Evolutionary conservation across 371 early-diverging fungal genomes (phyloP).

Genomic region (Mucor ambiguus): DNA sequence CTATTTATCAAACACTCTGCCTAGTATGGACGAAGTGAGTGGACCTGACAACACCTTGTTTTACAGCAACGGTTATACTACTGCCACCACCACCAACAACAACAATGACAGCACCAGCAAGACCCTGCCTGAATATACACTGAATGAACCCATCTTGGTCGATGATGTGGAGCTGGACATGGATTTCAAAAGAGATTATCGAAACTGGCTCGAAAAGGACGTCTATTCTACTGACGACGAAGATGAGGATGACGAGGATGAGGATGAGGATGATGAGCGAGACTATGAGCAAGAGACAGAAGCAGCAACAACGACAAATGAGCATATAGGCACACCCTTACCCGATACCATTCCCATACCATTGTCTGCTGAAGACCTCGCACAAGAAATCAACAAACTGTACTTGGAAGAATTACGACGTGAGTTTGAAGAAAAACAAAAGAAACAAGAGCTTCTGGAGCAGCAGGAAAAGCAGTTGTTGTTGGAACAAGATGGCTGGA

Average conservation of each 20-base stretch:
- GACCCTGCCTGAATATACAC: conserved; percentile 20
- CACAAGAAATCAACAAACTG: conserved; percentile 31
- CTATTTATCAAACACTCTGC: conserved; percentile 54
- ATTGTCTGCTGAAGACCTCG: conserved; percentile 19
- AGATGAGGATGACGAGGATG: conserved; percentile 18
- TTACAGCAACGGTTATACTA: conserved; percentile 1
- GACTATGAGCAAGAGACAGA: background rate
- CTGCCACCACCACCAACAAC: background rate
- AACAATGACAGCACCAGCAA: conserved; percentile 10
- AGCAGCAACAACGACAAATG: background rate
- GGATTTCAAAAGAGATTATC: conserved; percentile 60
- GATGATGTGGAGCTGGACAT: conserved; percentile 46
- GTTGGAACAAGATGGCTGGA: conserved; percentile 33
- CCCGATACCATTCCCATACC: conserved; percentile 17
- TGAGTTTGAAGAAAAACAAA: conserved; percentile 27
- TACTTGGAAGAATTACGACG: conserved; percentile 31
- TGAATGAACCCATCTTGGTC: conserved; percentile 21
- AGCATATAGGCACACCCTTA: conserved; percentile 19
- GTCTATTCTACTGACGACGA: conserved; percentile 37
- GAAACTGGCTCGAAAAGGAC: conserved; percentile 69
- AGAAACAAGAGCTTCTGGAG: background rate
- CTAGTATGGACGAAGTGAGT: conserved; percentile 32
- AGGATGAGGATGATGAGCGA: conserved; percentile 5
- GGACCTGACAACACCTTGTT: conserved; percentile 18
- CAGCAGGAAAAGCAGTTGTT: background rate